Base-by-base conservation (phyloP, 2,329 filamentous ascomycete genomes). In the Didymellaceae sp. region DNA sequence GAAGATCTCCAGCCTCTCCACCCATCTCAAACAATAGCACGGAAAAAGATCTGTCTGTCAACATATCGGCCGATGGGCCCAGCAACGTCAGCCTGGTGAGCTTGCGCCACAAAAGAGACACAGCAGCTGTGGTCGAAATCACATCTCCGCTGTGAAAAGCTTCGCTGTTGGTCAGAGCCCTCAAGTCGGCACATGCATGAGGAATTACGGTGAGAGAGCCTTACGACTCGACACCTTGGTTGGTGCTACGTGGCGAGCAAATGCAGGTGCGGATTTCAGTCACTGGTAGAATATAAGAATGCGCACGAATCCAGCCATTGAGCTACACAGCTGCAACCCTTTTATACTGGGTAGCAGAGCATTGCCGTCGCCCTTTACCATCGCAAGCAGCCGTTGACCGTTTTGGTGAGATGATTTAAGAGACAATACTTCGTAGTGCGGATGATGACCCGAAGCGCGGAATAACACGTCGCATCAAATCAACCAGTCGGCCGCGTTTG, bases 271-370 rank as follows among this genome's bases (percentile, higher is more conserved):
- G 28, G 35, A 41, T 32, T 47, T 44, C 34, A 44, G 43, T 47
- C 50, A 48, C 50, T 52, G 43, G 39, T 44, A 44, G 33, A 42
- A 53, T 53, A 53, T 53, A 53, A 53, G 44, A 48, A 47, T 39
- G 50, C 34, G 44, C 50, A 47, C 50, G 47, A 40, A 30, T 33
- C 44, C 50, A 53, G 44, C 44, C 44, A 53, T 48, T 30, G 38
- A 53, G 50, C 44, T 47, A 53, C 50, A 53, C 44, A 44, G 39
- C 33, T 47, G 50, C 44, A 44, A 52, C 44, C 43, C 31, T 46
- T 48, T 39, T 30, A 40, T 47, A 28, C 39, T 40, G 44, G 49
- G 49, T 39, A 46, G 28, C 42, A 38, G 31, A 28, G n/a, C 20
- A 25, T 33, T 47, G 37, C 33, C 43, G 16, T 47, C 37, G 49